Evolutionary conservation across 352 stramenopile species (phyloP), one percentile per base, ranked within the genome.

Genomic region (Albugo candida): DNA sequence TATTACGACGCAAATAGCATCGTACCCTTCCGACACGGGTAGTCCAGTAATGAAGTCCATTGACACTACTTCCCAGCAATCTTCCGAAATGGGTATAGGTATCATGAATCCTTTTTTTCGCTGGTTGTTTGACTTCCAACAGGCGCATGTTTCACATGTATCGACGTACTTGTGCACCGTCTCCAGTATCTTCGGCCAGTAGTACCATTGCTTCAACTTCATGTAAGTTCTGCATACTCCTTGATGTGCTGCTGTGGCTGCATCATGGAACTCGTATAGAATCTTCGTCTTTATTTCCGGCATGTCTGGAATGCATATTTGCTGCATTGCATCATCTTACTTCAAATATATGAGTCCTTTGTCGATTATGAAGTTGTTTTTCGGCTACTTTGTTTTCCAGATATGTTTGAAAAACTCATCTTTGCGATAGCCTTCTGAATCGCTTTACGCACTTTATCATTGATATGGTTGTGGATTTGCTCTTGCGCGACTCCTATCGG

Each of bases 21-120:
- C 49, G 18, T 50, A 56, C 0, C 53, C 53, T 17, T 56, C 37
- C 2, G 53, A 59, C 2, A 55, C 49, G n/a, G 53, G 48, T 8
- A 59, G 34, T 36, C 53, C 53, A 10, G 49, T 48, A 20, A 59
- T 41, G 20, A 49, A 59, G 39, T 59, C 53, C 16, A 59, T 38
- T 1, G 5, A 13, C 1, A 59, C n/a, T n/a, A n/a, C n/a, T n/a
- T n/a, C n/a, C n/a, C n/a, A n/a, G n/a, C n/a, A n/a, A n/a, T n/a
- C n/a, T n/a, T n/a, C n/a, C n/a, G n/a, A n/a, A n/a, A n/a, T n/a
- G n/a, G n/a, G n/a, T n/a, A n/a, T n/a, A n/a, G n/a, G n/a, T n/a
- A n/a, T n/a, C n/a, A n/a, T n/a, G n/a, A n/a, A n/a, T n/a, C n/a
- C n/a, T n/a, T n/a, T n/a, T n/a, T n/a, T n/a, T n/a, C n/a, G n/a